phyloP scores from a whole-genome alignment of 495 filamentous ascomycete genomes.

The Hyaloscypha bicolor region DNA sequence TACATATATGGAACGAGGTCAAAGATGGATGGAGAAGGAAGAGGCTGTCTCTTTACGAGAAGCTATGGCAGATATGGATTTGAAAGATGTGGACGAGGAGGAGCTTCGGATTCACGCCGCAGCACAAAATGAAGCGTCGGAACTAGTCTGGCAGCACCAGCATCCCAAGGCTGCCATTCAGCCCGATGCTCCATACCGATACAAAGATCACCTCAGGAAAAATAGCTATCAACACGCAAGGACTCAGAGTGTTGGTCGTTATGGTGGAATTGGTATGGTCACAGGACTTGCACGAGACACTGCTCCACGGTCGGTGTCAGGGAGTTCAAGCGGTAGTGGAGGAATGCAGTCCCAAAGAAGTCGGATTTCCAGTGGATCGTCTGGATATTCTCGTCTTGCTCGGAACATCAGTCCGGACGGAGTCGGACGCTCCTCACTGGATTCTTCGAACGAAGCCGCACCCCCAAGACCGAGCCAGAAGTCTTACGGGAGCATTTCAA shows the following conservation, averaged over 20 bases:
- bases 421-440: conserved; percentile 11
- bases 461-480: conserved; percentile 16
- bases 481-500: conserved; percentile 29
- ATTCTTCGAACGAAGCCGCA: conserved; percentile 15
- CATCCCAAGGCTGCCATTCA: conserved; percentile 60
- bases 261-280: conserved; percentile 47
- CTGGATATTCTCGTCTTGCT: conserved; percentile 18
- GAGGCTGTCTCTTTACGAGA: conserved; percentile 76
- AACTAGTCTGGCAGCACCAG: conserved; percentile 84
- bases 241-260: conserved; percentile 58
- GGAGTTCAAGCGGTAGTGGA: conserved; percentile 50
- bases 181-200: conserved; percentile 52
- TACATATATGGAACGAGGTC: conserved; percentile 76
- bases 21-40: conserved; percentile 85
- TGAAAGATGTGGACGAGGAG: conserved; percentile 52
- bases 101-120: conserved; percentile 70
- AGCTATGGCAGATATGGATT: conserved; percentile 79
- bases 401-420: conserved; percentile 22
- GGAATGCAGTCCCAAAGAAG: conserved; percentile 24
- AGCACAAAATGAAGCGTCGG: conserved; percentile 83
- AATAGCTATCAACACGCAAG: conserved; percentile 64
- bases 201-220: conserved; percentile 61
- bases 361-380: conserved; percentile 31
- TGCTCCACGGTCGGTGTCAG: conserved; percentile 48
- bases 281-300: conserved; percentile 52